Base-by-base conservation (phyloP, 2,329 filamentous ascomycete genomes). In the Aspergillus brunneoviolaceus region DNA sequence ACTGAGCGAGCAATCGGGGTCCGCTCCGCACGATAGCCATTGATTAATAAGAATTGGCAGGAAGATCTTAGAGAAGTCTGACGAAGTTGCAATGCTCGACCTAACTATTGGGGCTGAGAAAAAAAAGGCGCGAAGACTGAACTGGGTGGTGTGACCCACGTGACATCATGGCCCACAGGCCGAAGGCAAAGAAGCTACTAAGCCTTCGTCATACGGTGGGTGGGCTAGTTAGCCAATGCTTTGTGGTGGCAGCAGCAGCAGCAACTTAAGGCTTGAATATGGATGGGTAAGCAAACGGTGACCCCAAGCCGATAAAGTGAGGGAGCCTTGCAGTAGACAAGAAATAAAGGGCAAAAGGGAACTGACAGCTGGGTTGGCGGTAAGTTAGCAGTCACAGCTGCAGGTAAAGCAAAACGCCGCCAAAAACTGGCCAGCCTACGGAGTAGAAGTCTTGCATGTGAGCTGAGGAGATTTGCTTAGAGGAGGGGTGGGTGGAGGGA, bases 101-200 rank as follows among this genome's bases (percentile, higher is more conserved):
- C 33, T 35, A 45, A 16, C 3, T 45, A 19, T 7, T 45, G 39
- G 39, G 14, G n/a, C 21, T 49, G 31, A 59, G 23, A 21, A 27
- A 39, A 19, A 50, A 27, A 29, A 23, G 29, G 21, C 16, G 39
- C n/a, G 39, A 42, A 42, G 39, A n/a, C n/a, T 19, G 5, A 16
- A 45, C 39, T 31, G 23, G 48, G 31, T 31, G 42, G 57, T 56
- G 48, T 9, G 63, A 60, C 60, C 64, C 67, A 69, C 65, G 67
- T 69, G 65, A 69, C 64, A 69, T 67, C 60, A 67, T 62, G 47
- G 51, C 27, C 51, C 54, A 57, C 53, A 51, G 42, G 42, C 23
- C 49, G 42, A 54, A 52, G 56, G 52, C 45, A 60, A 59, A 29
- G 33, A 35, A 35, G 33, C 49, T 29, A 29, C 25, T 19, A 27